A percentile compares a stretch with the other conserved stretches of the same genome.
Conservation (phyloP, 78 protist genomes). For the Pigoraptor vietnamica region DNA sequence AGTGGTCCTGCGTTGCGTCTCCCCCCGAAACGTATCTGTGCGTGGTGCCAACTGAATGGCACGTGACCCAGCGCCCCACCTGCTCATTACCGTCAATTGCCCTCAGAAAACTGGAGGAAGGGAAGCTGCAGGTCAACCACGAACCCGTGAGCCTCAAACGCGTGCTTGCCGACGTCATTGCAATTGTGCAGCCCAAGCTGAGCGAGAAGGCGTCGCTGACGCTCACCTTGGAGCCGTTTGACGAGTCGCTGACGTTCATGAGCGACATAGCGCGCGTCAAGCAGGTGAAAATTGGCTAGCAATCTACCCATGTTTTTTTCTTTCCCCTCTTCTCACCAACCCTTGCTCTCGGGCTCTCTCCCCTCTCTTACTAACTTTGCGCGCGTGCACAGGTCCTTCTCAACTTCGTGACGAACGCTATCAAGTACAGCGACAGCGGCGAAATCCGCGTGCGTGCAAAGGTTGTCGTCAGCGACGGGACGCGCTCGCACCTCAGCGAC, state of each 20-base stretch:
- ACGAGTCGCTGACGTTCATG: background rate
- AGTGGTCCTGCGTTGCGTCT: too few relatives aligned
- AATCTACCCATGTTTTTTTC: too few relatives aligned
- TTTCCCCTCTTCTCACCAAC: too few relatives aligned
- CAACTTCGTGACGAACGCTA: background rate
- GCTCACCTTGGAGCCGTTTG: background rate
- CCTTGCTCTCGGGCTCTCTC: background rate
- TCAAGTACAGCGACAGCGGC: background rate
- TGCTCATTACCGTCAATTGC: too few relatives aligned
- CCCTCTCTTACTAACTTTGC: background rate
- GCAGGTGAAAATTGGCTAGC: background rate
- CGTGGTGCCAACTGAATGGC: too few relatives aligned
- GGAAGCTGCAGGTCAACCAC: background rate
- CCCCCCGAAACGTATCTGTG: too few relatives aligned
- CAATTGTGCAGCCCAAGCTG: background rate
- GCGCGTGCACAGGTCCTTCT: background rate
- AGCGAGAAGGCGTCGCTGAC: background rate
- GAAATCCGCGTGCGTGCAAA: background rate
- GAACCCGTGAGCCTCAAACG: background rate
- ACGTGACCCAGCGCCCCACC: too few relatives aligned
- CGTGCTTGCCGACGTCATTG: background rate
- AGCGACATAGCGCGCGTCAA: background rate
- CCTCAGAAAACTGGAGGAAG: background rate
- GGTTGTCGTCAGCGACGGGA: background rate
- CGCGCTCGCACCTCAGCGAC: background rate